A percentile compares a stretch with the other conserved stretches of the same genome.
phyloP scores from a whole-genome alignment of 2,329 filamentous ascomycete genomes.

The Aureobasidium uvarum region DNA sequence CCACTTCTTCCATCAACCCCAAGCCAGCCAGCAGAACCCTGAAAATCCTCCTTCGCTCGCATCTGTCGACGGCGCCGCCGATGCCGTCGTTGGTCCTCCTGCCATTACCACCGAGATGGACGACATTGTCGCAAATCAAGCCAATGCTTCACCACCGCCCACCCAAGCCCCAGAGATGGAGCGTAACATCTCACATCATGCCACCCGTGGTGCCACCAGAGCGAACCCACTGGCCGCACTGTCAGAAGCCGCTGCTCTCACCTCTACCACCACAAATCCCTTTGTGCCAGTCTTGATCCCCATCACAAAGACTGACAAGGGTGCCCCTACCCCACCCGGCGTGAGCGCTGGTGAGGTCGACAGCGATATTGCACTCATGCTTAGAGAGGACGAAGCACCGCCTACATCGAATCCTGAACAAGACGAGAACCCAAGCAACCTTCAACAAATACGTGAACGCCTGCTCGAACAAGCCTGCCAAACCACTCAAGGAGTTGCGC shows the following conservation, averaged over 20 bases:
- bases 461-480: constrained; percentile 40
- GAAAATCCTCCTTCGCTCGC: constrained; percentile 34
- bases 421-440: constrained; percentile 8
- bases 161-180: constrained; percentile 54
- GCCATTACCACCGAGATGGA: constrained; percentile 31
- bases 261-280: constrained; percentile 38
- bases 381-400: constrained; percentile 31
- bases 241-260: constrained; percentile 47
- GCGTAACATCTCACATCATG: constrained; percentile 58
- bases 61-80: constrained; percentile 36
- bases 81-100: constrained; percentile 30
- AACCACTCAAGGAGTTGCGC: constrained; percentile 33
- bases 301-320: constrained; percentile 49
- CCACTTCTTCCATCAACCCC: constrained; percentile 56
- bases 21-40: constrained; percentile 28
- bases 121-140: constrained; percentile 30
- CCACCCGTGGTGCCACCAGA: constrained; percentile 50
- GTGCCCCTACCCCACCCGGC: constrained; percentile 48
- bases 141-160: constrained; percentile 33
- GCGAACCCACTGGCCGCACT: constrained; percentile 53
- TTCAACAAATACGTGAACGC: constrained; percentile 33
- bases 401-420: constrained; percentile 16
- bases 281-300: constrained; percentile 50
- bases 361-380: constrained; percentile 52
- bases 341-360: constrained; percentile 48